Conservation (phyloP, 1,139 yeast genomes). For the Saccharomyces pastorianus region DNA sequence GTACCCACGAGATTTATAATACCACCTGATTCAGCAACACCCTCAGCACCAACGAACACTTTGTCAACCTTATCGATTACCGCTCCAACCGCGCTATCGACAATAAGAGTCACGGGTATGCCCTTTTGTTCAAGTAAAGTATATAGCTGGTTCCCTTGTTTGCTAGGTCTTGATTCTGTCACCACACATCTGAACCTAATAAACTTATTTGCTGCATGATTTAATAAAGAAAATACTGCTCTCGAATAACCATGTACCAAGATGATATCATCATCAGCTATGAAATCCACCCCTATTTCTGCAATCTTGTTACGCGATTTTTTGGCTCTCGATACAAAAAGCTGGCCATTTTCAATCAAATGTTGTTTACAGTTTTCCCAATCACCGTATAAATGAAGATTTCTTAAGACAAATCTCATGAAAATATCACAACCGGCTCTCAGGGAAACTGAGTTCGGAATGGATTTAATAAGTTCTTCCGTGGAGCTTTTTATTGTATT, state of each 20-base stretch:
- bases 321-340: constrained; percentile 87
- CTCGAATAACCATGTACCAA: constrained; percentile 90
- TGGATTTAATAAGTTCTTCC: constrained; percentile 61
- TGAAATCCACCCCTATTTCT: constrained; percentile 76
- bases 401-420: constrained; percentile 84
- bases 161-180: constrained; percentile 86
- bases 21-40: constrained; percentile 98
- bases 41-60: constrained; percentile 95
- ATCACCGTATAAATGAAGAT: constrained; percentile 80
- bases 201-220: constrained; percentile 64
- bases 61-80: constrained; percentile 88
- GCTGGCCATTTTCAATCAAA: constrained; percentile 85
- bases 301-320: constrained; percentile 85
- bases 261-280: constrained; percentile 85
- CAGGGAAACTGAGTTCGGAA: constrained; percentile 83
- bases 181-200: constrained; percentile 84
- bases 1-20: constrained; percentile 93
- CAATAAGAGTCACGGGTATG: constrained; percentile 85
- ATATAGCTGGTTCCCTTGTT: constrained; percentile 74
- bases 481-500: constrained; percentile 72
- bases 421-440: constrained; percentile 97
- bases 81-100: constrained; percentile 90
- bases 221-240: constrained; percentile 71
- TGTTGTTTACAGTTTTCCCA: constrained; percentile 93
- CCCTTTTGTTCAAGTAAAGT: constrained; percentile 58